These are phyloP conservation scores for Tetrapisispora fleetii DNA, from an alignment of 805 yeast genomes.

Conservation along the genomic window DNA sequence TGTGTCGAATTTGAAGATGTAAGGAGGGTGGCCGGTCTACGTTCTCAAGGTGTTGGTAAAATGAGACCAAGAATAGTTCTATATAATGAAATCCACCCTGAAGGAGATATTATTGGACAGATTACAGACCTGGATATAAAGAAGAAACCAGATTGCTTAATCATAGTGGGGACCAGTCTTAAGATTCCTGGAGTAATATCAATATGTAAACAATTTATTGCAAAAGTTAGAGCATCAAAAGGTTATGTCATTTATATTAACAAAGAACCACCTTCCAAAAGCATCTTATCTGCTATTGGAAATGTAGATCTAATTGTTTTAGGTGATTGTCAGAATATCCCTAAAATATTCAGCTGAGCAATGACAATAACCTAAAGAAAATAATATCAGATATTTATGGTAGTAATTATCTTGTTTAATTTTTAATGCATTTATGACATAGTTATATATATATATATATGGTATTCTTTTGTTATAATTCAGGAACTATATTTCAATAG, in stretches of 20 bases:
- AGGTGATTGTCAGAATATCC: constrained; percentile 57
- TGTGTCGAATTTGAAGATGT: constrained; percentile 51
- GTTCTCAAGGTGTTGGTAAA: constrained; percentile 51
- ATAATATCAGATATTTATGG: neutral
- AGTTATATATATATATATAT: neutral
- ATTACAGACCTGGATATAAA: constrained; percentile 58
- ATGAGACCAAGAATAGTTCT: constrained; percentile 57
- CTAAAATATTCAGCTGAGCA: constrained; percentile 14
- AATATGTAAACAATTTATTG: constrained; percentile 50
- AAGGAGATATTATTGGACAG: constrained; percentile 77
- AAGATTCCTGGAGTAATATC: constrained; percentile 68
- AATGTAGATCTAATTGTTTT: constrained; percentile 47
- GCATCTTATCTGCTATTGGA: constrained; percentile 40
- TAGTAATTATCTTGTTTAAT: neutral
- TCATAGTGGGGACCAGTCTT: constrained; percentile 78
- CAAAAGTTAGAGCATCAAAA: constrained; percentile 43
- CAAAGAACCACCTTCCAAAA: constrained; percentile 43
- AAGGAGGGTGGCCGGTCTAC: constrained; percentile 52
- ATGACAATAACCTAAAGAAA: neutral
- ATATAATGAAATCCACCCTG: constrained; percentile 75
- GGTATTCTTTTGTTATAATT: too few relatives aligned
- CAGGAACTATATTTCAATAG: neutral
- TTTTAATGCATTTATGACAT: neutral
- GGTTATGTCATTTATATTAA: constrained; percentile 59
- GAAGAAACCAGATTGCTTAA: constrained; percentile 61